These are phyloP conservation scores for Stellera chamaejasme DNA, from an alignment of 345 rosid genomes.

Conservation along the genomic window DNA sequence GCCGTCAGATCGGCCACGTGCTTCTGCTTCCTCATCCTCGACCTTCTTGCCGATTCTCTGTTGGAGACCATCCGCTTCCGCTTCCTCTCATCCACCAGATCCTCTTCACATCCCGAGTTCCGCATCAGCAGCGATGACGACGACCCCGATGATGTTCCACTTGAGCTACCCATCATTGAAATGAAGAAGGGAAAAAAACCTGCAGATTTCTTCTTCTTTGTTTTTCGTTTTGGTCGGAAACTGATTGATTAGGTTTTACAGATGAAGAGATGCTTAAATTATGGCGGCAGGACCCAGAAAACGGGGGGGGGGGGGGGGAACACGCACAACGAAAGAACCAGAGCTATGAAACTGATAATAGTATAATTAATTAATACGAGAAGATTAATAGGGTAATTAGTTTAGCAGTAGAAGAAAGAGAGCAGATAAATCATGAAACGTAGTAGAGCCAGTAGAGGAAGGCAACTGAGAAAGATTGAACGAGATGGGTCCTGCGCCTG, in stretches of 20 bases:
- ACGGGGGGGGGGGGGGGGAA: too few species aligned
- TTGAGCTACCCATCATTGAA: conserved; percentile 79
- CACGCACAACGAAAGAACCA: not conserved
- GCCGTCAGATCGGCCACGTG: conserved; percentile 71
- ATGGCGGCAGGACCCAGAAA: conserved; percentile 28
- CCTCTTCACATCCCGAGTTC: conserved; percentile 61
- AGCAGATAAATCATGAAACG: conserved; percentile 56
- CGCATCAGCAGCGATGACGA: conserved; percentile 32
- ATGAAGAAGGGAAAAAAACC: too few species aligned
- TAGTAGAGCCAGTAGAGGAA: conserved; percentile 98
- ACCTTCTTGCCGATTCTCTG: conserved; percentile 92
- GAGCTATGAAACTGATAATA: too few species aligned
- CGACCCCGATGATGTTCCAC: conserved; percentile 47
- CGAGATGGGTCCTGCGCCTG: conserved; percentile 91
- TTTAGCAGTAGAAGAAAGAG: not conserved
- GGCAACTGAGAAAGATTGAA: conserved; percentile 99
- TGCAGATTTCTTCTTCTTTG: not conserved
- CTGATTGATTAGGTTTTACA: not conserved
- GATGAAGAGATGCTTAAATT: conserved; percentile 4
- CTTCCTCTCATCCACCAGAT: conserved; percentile 77
- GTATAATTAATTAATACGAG: not conserved
- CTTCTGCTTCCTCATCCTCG: conserved; percentile 90
- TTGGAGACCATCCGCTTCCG: conserved; percentile 88
- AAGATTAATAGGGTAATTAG: conserved; percentile 8
- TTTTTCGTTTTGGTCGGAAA: not conserved